phyloP scores from a whole-genome alignment of 2,329 filamentous ascomycete genomes.

The Aspergillus pseudonomiae region DNA sequence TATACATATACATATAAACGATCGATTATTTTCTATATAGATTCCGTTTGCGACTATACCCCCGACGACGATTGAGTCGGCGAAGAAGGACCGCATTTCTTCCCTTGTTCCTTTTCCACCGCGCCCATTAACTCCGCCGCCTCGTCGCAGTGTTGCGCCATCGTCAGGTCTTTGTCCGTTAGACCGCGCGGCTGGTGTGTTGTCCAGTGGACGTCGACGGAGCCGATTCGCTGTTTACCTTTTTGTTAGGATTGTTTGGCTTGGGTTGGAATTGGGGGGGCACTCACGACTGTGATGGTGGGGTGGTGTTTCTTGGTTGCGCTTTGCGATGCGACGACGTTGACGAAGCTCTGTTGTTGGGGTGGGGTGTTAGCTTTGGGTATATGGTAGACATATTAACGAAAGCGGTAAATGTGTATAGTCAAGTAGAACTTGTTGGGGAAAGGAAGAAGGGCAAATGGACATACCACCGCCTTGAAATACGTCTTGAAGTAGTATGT shows the following conservation, averaged over 20 bases:
- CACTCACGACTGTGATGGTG: conserved; percentile 40
- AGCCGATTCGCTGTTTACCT: conserved; percentile 35
- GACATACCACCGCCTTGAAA: conserved; percentile 42
- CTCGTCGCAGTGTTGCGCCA: conserved; percentile 43
- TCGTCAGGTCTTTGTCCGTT: conserved; percentile 38
- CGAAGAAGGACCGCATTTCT: conserved; percentile 28
- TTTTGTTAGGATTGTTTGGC: conserved; percentile 14
- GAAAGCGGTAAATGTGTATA: not conserved
- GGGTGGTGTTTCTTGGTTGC: conserved; percentile 43
- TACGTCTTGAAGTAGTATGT: conserved; percentile 45
- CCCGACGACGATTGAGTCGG: not conserved
- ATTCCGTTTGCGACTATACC: not conserved
- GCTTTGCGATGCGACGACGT: conserved; percentile 41
- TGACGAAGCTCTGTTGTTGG: conserved; percentile 37
- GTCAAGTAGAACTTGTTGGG: not conserved
- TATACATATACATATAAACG: not conserved
- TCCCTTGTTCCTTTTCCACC: conserved; percentile 33
- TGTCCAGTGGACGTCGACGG: conserved; percentile 45
- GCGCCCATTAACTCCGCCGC: conserved; percentile 38
- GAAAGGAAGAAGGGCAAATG: not conserved
- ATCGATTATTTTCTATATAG: not conserved
- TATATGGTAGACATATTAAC: not conserved
- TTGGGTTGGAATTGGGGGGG: not conserved
- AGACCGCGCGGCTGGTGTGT: conserved; percentile 45
- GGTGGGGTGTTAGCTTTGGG: not conserved